Evolutionary conservation across 768 basidiomycete genomes (phyloP).

Genomic region (Flagelloscypha sp.): DNA sequence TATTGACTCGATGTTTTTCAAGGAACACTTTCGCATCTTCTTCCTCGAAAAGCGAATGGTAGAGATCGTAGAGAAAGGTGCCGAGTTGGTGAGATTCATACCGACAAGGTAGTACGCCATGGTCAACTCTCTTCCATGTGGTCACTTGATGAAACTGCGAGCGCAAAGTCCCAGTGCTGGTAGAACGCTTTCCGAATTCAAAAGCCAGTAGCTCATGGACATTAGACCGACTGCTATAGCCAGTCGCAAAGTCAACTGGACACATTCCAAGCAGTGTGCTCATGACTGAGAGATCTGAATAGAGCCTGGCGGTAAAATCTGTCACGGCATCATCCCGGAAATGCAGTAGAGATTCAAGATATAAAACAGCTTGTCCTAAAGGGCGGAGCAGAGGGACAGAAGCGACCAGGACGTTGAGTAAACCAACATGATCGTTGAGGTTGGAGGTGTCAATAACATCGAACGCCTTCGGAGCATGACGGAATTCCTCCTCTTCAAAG

Average conservation of each 20-base stretch:
- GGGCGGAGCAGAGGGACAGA: constrained; percentile 29
- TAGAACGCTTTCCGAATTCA: neutral
- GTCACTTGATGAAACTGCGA: constrained; percentile 28
- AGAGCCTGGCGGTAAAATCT: constrained; percentile 23
- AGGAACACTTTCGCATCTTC: constrained; percentile 21
- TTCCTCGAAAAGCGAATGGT: constrained; percentile 34
- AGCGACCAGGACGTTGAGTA: constrained; percentile 34
- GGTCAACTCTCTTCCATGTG: constrained; percentile 26
- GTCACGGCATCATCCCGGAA: constrained; percentile 18
- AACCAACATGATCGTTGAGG: constrained; percentile 37
- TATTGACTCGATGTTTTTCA: constrained; percentile 3
- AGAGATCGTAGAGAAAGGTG: constrained; percentile 32
- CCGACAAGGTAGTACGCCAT: constrained; percentile 5
- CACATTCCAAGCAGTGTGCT: constrained; percentile 33
- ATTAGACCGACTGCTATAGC: constrained; percentile 32
- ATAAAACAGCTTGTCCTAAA: constrained; percentile 22
- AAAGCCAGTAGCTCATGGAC: constrained; percentile 27
- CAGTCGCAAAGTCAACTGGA: constrained; percentile 31
- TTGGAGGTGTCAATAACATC: constrained; percentile 45
- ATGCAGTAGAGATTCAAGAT: constrained; percentile 33
- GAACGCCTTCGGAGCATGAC: constrained; percentile 25
- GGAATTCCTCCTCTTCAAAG: constrained; percentile 26
- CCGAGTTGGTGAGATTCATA: constrained; percentile 27
- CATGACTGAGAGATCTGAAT: constrained; percentile 32
- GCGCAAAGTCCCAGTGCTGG: neutral